Evolutionary conservation across 1,139 yeast genomes (phyloP).

Genomic region (Chernovozyma sophiae-reginae): DNA sequence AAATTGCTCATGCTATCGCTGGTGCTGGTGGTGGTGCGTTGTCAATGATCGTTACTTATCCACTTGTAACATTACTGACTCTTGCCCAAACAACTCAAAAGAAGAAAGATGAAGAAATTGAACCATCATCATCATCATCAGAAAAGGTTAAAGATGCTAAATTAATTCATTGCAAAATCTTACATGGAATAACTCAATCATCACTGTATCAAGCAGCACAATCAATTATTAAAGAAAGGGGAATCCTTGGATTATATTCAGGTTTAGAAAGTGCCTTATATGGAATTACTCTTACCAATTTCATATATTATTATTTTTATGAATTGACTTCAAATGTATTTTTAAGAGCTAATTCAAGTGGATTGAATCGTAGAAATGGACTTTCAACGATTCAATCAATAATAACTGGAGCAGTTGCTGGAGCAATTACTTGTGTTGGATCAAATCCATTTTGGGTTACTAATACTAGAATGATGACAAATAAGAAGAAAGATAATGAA

Average conservation of each 20-base stretch:
- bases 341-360: slow-evolving; percentile 32
- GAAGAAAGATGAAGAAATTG: slow-evolving; percentile 24
- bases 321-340: slow-evolving; percentile 63
- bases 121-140: slow-evolving; percentile 1
- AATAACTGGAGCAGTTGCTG: slow-evolving; percentile 80
- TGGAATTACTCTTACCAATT: slow-evolving; percentile 83
- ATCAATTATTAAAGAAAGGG: slow-evolving; percentile 57
- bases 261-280: slow-evolving; percentile 86
- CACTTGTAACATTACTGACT: slow-evolving; percentile 78
- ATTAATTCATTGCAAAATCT: slow-evolving; percentile 15
- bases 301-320: slow-evolving; percentile 86
- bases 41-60: slow-evolving; percentile 81
- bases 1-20: slow-evolving; percentile 79
- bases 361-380: slow-evolving; percentile 30
- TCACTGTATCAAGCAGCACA: slow-evolving; percentile 33
- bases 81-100: slow-evolving; percentile 68
- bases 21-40: slow-evolving; percentile 94
- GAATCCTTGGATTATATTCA: slow-evolving; percentile 69
- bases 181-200: slow-evolving; percentile 17
- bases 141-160: slow-evolving; percentile 3
- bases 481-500: slow-evolving; percentile 32
- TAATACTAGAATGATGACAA: slow-evolving; percentile 78
- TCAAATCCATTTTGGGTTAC: slow-evolving; percentile 98
- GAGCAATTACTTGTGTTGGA: slow-evolving; percentile 75
- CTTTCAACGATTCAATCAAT: slow-evolving; percentile 70